Evolutionary conservation across 192 early-diverging fungal species (phyloP).

Genomic region (Linnemannia schmuckeri): DNA sequence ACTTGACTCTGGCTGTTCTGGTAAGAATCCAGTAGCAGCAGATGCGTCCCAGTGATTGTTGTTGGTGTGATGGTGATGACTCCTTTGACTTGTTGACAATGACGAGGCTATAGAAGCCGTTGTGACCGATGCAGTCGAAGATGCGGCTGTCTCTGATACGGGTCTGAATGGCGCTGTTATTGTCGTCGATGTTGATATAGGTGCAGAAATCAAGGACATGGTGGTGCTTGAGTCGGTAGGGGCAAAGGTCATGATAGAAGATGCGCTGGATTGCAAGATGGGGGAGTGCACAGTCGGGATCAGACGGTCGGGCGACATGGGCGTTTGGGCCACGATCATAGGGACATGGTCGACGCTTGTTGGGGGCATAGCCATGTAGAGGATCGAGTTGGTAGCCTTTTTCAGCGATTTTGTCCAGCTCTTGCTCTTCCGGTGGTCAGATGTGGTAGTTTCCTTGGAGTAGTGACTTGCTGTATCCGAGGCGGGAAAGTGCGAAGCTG

Average conservation of each 20-base stretch:
- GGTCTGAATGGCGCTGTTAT: neutral
- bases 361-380: slow-evolving; percentile 56
- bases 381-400: slow-evolving; percentile 53
- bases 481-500: neutral
- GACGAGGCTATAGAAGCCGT: slow-evolving; percentile 9
- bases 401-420: slow-evolving; percentile 50
- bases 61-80: neutral
- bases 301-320: slow-evolving; percentile 50
- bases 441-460: slow-evolving; percentile 29
- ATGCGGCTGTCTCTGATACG: neutral
- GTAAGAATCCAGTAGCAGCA: neutral
- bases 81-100: neutral
- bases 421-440: slow-evolving; percentile 29
- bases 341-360: slow-evolving; percentile 39
- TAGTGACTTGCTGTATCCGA: slow-evolving; percentile 35
- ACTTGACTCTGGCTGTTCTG: neutral
- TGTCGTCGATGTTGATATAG: neutral
- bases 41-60: neutral
- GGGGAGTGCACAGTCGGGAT: slow-evolving; percentile 33
- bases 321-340: slow-evolving; percentile 52
- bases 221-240: neutral
- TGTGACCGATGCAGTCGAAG: neutral
- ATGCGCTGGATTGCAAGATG: slow-evolving; percentile 11
- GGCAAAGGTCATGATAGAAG: neutral
- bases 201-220: neutral